Conservation (phyloP, 179 eudicot species). For the Silene noctiflora region DNA sequence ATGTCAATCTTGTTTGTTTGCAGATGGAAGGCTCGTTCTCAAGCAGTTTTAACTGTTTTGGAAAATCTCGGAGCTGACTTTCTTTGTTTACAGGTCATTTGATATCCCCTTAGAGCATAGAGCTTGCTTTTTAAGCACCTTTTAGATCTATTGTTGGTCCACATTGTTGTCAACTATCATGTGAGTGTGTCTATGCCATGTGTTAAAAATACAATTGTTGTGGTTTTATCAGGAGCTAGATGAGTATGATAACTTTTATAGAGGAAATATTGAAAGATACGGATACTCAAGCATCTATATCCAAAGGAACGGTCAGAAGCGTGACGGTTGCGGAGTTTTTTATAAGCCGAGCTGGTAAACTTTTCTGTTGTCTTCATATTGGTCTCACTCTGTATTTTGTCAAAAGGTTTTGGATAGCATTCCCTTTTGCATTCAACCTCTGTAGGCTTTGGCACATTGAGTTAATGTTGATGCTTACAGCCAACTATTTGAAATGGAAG, state of each 20-base stretch:
- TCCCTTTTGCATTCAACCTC: not conserved
- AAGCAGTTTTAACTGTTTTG: conserved; percentile 60
- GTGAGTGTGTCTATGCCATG: not conserved
- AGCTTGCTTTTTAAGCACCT: conserved; percentile 9
- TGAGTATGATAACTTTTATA: conserved; percentile 82
- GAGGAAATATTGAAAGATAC: conserved; percentile 46
- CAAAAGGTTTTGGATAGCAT: not conserved
- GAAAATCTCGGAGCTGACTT: conserved; percentile 65
- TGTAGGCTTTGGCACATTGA: not conserved
- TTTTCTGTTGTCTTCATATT: conserved; percentile 12
- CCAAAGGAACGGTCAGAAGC: conserved; percentile 73
- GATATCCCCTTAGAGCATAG: conserved; percentile 8
- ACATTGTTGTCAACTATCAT: not conserved
- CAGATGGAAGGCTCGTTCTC: conserved; percentile 95
- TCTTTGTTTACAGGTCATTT: conserved; percentile 78
- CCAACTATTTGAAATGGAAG: not conserved
- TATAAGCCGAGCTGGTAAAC: conserved; percentile 55
- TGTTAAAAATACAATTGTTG: conserved; percentile 1
- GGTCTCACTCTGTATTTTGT: not conserved
- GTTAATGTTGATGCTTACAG: not conserved
- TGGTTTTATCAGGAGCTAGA: conserved; percentile 65
- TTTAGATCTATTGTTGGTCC: not conserved
- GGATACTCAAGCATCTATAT: conserved; percentile 80
- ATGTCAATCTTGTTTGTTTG: conserved; percentile 19
- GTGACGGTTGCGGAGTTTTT: conserved; percentile 93